phyloP scores from a whole-genome alignment of 169 alveolate species.

The Fabrea salina region DNA sequence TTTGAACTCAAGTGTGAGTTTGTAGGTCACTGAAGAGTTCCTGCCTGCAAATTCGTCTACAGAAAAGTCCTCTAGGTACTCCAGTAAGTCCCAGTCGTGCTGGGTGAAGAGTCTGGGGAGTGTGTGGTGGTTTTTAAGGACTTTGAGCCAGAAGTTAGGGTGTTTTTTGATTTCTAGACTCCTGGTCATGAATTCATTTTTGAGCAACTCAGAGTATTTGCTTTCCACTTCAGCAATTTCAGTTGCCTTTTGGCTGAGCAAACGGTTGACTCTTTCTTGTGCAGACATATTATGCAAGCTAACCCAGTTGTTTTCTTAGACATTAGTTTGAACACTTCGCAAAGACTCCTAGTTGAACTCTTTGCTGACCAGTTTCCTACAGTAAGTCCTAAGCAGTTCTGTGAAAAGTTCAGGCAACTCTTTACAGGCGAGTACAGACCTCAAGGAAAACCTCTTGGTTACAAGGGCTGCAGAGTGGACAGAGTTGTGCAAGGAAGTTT shows the following conservation, averaged over 20 bases:
- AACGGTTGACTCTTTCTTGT: neutral
- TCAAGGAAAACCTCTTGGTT: no score
- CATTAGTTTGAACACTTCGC: no score
- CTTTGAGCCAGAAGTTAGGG: neutral
- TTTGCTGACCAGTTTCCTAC: no score
- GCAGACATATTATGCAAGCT: no score
- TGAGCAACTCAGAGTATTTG: constrained; percentile 1
- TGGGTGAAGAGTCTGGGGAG: neutral
- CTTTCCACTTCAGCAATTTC: constrained; percentile 10
- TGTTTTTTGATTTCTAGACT: neutral
- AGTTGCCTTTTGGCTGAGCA: neutral
- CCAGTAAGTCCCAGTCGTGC: neutral
- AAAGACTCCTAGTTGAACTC: no score
- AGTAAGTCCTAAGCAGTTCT: no score
- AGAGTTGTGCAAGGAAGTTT: no score
- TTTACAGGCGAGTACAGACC: no score
- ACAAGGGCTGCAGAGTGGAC: no score
- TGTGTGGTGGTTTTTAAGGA: constrained; percentile 24
- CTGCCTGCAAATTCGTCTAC: neutral
- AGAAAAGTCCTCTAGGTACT: neutral
- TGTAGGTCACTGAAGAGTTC: neutral
- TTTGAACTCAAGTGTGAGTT: neutral
- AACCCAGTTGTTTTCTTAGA: no score
- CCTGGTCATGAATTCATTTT: neutral
- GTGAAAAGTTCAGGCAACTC: no score